phyloP scores from a whole-genome alignment of 805 yeast species.

The Debaryomyces hansenii region DNA sequence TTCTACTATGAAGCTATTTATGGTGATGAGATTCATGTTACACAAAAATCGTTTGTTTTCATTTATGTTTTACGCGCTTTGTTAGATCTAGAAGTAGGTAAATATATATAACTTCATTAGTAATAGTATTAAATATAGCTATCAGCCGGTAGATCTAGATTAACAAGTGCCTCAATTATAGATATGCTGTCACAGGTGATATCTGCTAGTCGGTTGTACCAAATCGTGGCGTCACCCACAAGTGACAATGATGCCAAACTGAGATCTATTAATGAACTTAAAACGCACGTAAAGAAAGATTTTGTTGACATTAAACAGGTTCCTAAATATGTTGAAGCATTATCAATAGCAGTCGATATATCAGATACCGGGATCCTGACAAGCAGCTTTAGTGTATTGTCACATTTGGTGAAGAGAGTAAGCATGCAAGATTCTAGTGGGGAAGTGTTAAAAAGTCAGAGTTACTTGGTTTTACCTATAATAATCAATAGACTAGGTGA shows the following conservation, averaged over 20 bases:
- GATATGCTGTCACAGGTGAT: slow-evolving; percentile 1
- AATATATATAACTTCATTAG: background rate
- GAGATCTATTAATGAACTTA: slow-evolving; percentile 33
- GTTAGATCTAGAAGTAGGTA: background rate
- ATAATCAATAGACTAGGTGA: slow-evolving; percentile 49
- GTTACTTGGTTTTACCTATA: slow-evolving; percentile 50
- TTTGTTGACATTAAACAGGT: slow-evolving; percentile 51
- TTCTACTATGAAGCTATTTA: no score
- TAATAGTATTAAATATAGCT: background rate
- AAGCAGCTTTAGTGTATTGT: slow-evolving; percentile 49
- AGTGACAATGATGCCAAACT: slow-evolving; percentile 10
- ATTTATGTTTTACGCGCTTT: background rate
- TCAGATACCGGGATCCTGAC: slow-evolving; percentile 38
- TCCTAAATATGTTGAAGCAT: slow-evolving; percentile 50
- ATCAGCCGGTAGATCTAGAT: background rate
- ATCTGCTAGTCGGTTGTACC: slow-evolving; percentile 19
- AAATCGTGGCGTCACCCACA: slow-evolving; percentile 14
- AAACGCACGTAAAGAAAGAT: slow-evolving; percentile 56
- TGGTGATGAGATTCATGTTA: background rate
- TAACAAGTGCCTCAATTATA: background rate
- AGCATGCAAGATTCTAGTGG: slow-evolving; percentile 54
- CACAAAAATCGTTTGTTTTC: background rate
- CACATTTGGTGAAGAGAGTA: slow-evolving; percentile 58
- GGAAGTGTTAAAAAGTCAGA: slow-evolving; percentile 37
- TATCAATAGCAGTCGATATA: slow-evolving; percentile 45